Conservation (phyloP, 179 eudicot species). For the Camellia oleifera region DNA sequence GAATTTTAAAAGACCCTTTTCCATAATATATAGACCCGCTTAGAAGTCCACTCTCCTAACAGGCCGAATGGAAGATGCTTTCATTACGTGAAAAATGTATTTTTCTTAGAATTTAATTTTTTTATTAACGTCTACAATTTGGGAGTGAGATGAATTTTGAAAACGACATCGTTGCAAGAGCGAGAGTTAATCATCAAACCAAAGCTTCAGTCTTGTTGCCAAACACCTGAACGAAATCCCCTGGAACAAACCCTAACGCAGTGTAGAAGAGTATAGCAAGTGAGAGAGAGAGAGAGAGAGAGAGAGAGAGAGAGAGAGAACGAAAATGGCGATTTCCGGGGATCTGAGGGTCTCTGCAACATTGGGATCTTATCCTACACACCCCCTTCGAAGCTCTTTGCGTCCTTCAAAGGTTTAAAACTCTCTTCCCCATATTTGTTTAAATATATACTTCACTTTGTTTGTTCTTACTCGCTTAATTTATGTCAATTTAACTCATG, state of each 20-base stretch:
- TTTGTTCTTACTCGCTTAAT: neutral
- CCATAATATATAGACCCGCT: too few species aligned
- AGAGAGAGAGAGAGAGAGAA: neutral
- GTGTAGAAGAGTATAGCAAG: neutral
- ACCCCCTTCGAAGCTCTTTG: slow-evolving; percentile 31
- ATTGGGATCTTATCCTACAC: slow-evolving; percentile 40
- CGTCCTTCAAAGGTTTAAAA: slow-evolving; percentile 54
- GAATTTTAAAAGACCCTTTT: too few species aligned
- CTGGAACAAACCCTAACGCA: slow-evolving; percentile 5
- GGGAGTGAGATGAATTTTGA: neutral
- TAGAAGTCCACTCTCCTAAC: too few species aligned
- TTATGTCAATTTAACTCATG: neutral
- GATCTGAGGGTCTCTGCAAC: slow-evolving; percentile 72
- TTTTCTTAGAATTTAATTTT: too few species aligned
- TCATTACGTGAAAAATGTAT: too few species aligned
- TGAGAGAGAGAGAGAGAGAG: neutral
- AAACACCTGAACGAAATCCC: neutral
- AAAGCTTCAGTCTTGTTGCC: neutral
- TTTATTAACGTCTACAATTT: too few species aligned
- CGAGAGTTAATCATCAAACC: neutral
- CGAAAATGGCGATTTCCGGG: slow-evolving; percentile 64
- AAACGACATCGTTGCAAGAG: slow-evolving; percentile 3
- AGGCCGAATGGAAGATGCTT: too few species aligned
- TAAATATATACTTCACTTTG: neutral
- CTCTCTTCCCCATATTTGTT: neutral